Base-by-base conservation (phyloP, 2,329 filamentous ascomycete genomes). In the Thelonectria discophora region DNA sequence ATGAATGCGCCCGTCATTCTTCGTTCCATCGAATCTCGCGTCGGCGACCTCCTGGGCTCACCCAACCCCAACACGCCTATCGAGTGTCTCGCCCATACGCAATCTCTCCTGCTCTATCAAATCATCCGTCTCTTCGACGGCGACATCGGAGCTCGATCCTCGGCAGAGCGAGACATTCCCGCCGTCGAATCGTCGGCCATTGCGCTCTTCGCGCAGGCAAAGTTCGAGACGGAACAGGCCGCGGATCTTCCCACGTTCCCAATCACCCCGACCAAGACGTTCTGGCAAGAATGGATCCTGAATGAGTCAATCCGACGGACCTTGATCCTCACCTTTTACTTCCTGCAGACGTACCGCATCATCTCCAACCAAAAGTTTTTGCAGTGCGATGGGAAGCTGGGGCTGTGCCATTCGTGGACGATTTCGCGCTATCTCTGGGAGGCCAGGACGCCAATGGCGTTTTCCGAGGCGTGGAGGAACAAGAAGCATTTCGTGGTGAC, bases 301-400 rank as follows among this genome's bases (percentile, higher is more conserved):
- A 78, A 84, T 11, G 85, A 88, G 68, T 86, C 84, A 0, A 75
- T 80, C 1, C 78, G 84, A 2, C 80, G 85, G 15, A 87, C 84
- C 0, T 74, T 83, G 0, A 72, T 87, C 1, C 74, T 83, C 12
- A 70, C 79, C 0, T 81, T 82, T 63, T 84, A 82, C 45, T 77
- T 86, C 54, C 53, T 78, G 17, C 75, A 79, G 48, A 62, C 72
- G 12, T 78, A 80, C 59, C 72, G 75, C 2, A 63, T 78, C 15
- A 62, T 81, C n/a, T 59, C 72, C 2, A 75, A 74, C 2, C 64
- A 69, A 3, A 58, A 58, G 9, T 62, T 61, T 3, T 45, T 66
- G 17, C 58, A 65, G 2, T 78, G 76, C 37, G 72, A 74, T 46
- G 74, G 72, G 2, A 70, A 63, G 52, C 64, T 74, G 10, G 68